Conservation (phyloP, 257 asterid genomes). For the Ajuga chamaepitys region DNA sequence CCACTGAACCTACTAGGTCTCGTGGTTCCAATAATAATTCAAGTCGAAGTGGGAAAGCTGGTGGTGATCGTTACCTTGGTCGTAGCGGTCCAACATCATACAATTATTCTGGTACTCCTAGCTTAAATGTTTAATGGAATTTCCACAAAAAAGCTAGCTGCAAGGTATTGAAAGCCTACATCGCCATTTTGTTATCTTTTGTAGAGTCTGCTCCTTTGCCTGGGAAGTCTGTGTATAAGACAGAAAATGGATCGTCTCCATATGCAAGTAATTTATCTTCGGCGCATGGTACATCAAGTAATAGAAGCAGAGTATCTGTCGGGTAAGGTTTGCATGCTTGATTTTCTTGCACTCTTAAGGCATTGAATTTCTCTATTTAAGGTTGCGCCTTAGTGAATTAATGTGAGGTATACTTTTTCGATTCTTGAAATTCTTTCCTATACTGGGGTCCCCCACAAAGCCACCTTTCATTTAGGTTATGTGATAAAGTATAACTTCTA, state of each 20-base stretch:
- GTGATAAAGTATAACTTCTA: not conserved
- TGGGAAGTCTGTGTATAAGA: constrained; percentile 48
- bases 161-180: not conserved
- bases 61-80: constrained; percentile 46
- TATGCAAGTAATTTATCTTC: constrained; percentile 34
- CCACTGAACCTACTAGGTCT: constrained; percentile 58
- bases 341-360: not conserved
- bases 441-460: not conserved
- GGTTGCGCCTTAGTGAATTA: not conserved
- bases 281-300: constrained; percentile 32
- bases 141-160: not conserved
- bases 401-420: not conserved
- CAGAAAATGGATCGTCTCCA: constrained; percentile 53
- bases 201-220: constrained; percentile 48
- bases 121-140: not conserved
- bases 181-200: constrained; percentile 3
- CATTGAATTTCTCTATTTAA: not conserved
- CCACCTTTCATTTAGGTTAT: not conserved
- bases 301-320: constrained; percentile 39
- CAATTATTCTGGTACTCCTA: constrained; percentile 44
- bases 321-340: constrained; percentile 36
- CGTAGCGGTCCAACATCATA: constrained; percentile 55
- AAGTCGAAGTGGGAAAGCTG: constrained; percentile 51
- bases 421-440: not conserved
- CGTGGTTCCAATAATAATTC: constrained; percentile 49